Evolutionary conservation across 2,329 filamentous ascomycete species (phyloP).

Genomic region (Hypoxylon sp.): DNA sequence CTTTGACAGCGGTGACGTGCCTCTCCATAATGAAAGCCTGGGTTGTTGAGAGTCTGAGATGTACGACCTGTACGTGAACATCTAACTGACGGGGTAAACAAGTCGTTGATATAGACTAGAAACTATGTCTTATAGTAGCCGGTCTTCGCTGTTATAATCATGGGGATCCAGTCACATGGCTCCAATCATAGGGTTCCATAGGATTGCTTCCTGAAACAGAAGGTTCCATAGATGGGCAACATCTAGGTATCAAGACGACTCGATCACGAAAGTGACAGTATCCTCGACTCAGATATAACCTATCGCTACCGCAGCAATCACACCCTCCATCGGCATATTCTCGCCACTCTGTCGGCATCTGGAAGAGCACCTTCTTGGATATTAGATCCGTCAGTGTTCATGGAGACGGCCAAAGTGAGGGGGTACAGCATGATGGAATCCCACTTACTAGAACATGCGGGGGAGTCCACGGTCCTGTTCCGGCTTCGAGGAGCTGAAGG

Average conservation of each 20-base stretch:
- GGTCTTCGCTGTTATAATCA: not conserved
- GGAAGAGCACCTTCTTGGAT: constrained; percentile 8
- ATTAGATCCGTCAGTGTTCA: constrained; percentile 8
- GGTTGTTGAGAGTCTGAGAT: constrained; percentile 6
- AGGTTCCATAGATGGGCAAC: constrained; percentile 36
- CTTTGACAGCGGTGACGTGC: constrained; percentile 41
- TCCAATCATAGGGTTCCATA: not conserved
- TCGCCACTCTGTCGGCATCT: constrained; percentile 47
- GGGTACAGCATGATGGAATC: constrained; percentile 27
- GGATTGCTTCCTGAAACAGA: constrained; percentile 38
- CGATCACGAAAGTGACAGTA: constrained; percentile 21
- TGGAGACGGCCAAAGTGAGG: constrained; percentile 13
- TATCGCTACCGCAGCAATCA: constrained; percentile 29
- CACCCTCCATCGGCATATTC: constrained; percentile 48
- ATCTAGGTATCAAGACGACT: constrained; percentile 8
- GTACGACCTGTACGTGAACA: constrained; percentile 10
- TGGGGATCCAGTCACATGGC: not conserved
- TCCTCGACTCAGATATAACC: constrained; percentile 28
- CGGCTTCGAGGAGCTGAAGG: constrained; percentile 15
- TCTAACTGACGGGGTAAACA: constrained; percentile 17
- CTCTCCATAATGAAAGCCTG: constrained; percentile 38
- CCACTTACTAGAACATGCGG: constrained; percentile 16
- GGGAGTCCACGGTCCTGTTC: constrained; percentile 8
- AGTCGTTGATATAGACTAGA: constrained; percentile 34
- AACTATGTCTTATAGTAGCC: constrained; percentile 23